A percentile compares a stretch with the other conserved stretches of the same genome.
Evolutionary conservation across 2,329 filamentous ascomycete species (phyloP).

Genomic region (Cordyceps fumosorosea): DNA sequence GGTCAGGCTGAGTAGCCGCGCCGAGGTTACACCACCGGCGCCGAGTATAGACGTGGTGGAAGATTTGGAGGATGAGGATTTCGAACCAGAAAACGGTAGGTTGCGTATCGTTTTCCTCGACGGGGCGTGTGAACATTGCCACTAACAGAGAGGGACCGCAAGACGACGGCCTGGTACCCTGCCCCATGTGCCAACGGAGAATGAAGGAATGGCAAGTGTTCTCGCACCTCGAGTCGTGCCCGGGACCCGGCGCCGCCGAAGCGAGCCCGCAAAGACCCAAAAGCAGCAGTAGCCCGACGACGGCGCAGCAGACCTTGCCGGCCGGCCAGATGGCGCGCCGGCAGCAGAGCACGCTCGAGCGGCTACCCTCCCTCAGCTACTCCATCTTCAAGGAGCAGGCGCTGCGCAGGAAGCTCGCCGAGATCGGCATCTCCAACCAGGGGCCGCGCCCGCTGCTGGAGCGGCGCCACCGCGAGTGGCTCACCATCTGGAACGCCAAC

Average conservation of each 20-base stretch:
- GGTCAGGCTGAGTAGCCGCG: conserved; percentile 38
- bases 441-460: conserved; percentile 67
- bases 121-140: not conserved
- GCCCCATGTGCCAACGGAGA: conserved; percentile 70
- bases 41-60: conserved; percentile 19
- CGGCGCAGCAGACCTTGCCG: not conserved
- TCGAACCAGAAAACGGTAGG: conserved; percentile 23
- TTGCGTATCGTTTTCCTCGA: not conserved
- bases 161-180: conserved; percentile 73
- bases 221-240: conserved; percentile 67
- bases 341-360: conserved; percentile 43
- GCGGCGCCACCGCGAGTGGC: conserved; percentile 82
- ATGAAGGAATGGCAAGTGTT: conserved; percentile 80
- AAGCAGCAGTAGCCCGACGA: not conserved
- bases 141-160: conserved; percentile 14
- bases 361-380: conserved; percentile 78
- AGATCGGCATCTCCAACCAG: conserved; percentile 67
- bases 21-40: conserved; percentile 27
- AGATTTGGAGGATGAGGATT: conserved; percentile 25
- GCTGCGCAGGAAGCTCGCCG: conserved; percentile 72
- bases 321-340: conserved; percentile 20
- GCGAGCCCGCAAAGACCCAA: conserved; percentile 1
- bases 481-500: conserved; percentile 95
- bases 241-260: conserved; percentile 28
- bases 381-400: conserved; percentile 73